A percentile compares a stretch with the other conserved stretches of the same genome.
Evolutionary conservation across 2,329 filamentous ascomycete genomes (phyloP).

Genomic region (Exophiala spinifera): DNA sequence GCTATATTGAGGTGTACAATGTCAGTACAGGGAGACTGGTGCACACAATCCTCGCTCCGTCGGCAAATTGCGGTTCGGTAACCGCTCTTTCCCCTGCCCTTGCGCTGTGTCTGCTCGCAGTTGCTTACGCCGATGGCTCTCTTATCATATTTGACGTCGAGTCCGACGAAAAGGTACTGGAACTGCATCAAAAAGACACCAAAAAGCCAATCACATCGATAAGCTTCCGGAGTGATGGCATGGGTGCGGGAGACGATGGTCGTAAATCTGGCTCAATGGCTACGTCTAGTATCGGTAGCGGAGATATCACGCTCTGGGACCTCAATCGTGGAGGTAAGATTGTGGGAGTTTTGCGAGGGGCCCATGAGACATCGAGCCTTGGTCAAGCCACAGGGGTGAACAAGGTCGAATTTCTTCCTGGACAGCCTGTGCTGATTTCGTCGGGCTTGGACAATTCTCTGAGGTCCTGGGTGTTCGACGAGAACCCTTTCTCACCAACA

Average conservation of each 20-base stretch:
- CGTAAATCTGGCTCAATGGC: slow-evolving; percentile 88
- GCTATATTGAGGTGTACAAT: slow-evolving; percentile 96
- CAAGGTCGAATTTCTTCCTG: slow-evolving; percentile 82
- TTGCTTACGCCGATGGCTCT: slow-evolving; percentile 78
- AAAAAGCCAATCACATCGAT: slow-evolving; percentile 68
- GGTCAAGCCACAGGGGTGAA: slow-evolving; percentile 71
- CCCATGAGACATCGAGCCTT: slow-evolving; percentile 63
- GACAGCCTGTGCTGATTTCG: slow-evolving; percentile 85
- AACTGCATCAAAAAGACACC: slow-evolving; percentile 23
- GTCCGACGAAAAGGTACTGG: slow-evolving; percentile 68
- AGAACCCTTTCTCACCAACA: slow-evolving; percentile 81
- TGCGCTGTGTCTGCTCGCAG: slow-evolving; percentile 78
- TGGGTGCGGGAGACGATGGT: slow-evolving; percentile 85
- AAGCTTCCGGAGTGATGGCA: slow-evolving; percentile 82
- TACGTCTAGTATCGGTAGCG: slow-evolving; percentile 72
- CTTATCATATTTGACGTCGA: slow-evolving; percentile 79
- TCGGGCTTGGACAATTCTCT: slow-evolving; percentile 91
- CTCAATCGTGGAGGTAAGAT: slow-evolving; percentile 84
- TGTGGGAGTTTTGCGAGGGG: slow-evolving; percentile 79
- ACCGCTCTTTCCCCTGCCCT: slow-evolving; percentile 82
- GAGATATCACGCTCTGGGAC: slow-evolving; percentile 95
- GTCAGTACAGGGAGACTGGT: slow-evolving; percentile 86
- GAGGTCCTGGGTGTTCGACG: slow-evolving; percentile 95
- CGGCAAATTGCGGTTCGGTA: slow-evolving; percentile 71
- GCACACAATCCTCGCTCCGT: slow-evolving; percentile 80